phyloP scores from a whole-genome alignment of 495 filamentous ascomycete genomes.

The Penicillium taxi region DNA sequence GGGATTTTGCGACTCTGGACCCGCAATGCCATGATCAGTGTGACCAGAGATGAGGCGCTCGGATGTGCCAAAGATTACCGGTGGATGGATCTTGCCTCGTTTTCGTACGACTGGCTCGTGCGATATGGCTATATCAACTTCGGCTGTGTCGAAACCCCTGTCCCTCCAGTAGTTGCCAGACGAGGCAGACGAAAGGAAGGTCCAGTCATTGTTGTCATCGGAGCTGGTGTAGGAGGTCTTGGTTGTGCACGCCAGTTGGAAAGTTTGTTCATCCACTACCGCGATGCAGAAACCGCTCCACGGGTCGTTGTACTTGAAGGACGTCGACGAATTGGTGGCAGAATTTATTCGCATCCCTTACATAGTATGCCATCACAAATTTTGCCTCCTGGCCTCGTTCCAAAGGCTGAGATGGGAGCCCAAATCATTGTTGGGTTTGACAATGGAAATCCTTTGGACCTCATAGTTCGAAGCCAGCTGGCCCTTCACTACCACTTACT shows the following conservation, averaged over 20 bases:
- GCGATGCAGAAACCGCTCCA: constrained; percentile 56
- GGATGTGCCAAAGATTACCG: constrained; percentile 85
- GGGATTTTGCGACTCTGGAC: constrained; percentile 89
- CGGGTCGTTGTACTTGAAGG: constrained; percentile 81
- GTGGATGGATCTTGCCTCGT: constrained; percentile 83
- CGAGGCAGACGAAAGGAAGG: constrained; percentile 42
- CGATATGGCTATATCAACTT: constrained; percentile 95
- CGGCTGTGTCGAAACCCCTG: constrained; percentile 70
- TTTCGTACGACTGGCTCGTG: constrained; percentile 88
- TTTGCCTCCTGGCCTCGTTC: constrained; percentile 45
- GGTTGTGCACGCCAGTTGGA: constrained; percentile 90
- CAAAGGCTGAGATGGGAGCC: constrained; percentile 90
- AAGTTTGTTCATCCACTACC: constrained; percentile 69
- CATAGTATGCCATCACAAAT: constrained; percentile 46
- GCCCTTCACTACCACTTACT: constrained; percentile 78
- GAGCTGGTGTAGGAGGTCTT: constrained; percentile 89
- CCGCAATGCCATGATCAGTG: constrained; percentile 78
- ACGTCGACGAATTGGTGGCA: constrained; percentile 78
- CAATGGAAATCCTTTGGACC: constrained; percentile 85
- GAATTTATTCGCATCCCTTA: constrained; percentile 87
- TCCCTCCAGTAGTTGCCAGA: constrained; percentile 29
- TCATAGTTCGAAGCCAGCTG: constrained; percentile 83
- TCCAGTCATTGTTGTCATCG: constrained; percentile 72
- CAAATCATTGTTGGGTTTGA: constrained; percentile 98
- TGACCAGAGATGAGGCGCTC: constrained; percentile 79